Evolutionary conservation across 192 early-diverging fungal species (phyloP), one percentile per base, ranked within the genome.

Genomic region (Coemansia sp.): DNA sequence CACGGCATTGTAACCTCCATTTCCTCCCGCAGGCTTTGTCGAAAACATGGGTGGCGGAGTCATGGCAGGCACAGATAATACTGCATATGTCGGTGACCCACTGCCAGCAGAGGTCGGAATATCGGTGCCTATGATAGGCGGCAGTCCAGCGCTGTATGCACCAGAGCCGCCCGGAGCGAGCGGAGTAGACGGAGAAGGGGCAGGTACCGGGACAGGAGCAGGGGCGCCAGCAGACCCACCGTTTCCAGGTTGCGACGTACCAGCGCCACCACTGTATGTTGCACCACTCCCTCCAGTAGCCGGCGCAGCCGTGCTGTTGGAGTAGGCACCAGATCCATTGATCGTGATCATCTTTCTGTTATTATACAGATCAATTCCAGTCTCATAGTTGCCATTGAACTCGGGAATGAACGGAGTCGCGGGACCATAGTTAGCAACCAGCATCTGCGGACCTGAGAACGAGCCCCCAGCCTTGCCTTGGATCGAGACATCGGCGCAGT

Each of bases 401-500:
- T 82, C 83, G 25, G 74, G 72, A 50, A 84, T 84, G 25, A 56
- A 62, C 10, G 82, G 82, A n/a, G 68, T 64, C 2, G 50, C 55
- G 14, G 73, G 74, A 7, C 81, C 81, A 53, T 82, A 83, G 73
- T 84, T 84, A 27, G 83, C 79, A 14, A 77, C 67, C 10, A 83
- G 52, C 46, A 82, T 72, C 13, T 74, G 64, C 0, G 75, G 76
- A 10, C 80, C 83, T 19, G 66, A 49, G 63, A 66, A 45, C 41
- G 53, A 23, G 40, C 66, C 38, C 15, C 56, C 14, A 2, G 39
- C 49, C 1, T 59, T 55, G 2, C 80, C 81, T 24, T 67, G 47
- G 54, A 87, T 83, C 21, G 73, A 69, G 19, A 87, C 57, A 34
- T 87, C 85, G 25, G 82, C 82, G 55, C 87, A 87, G 64, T 79